Percentiles rank a stretch among this genome's conserved stretches.
These are phyloP conservation scores for Suillus spraguei DNA, from an alignment of 768 basidiomycete species.

Conservation along the genomic window DNA sequence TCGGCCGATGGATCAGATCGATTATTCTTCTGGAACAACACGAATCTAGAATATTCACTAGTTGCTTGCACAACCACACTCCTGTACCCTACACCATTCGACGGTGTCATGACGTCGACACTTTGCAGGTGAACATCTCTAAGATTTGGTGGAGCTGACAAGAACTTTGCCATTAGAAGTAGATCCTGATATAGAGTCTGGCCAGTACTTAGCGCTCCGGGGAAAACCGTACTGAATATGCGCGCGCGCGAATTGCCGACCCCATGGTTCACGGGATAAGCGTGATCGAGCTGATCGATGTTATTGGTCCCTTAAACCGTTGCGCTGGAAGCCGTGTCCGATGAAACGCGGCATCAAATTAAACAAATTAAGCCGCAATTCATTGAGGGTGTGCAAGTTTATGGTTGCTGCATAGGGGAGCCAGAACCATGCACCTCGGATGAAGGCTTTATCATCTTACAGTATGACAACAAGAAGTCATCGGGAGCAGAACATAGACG, in stretches of 20 bases:
- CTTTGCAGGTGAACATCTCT: too few species aligned
- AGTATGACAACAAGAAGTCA: neutral
- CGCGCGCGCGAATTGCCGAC: neutral
- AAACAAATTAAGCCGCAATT: neutral
- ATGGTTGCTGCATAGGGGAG: neutral
- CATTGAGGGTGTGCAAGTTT: neutral
- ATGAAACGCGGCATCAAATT: neutral
- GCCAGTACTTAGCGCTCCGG: neutral
- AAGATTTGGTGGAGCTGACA: neutral
- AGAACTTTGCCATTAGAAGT: neutral
- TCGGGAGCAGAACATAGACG: neutral
- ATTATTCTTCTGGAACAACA: neutral
- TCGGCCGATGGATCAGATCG: neutral
- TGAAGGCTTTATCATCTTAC: neutral
- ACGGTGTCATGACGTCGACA: neutral
- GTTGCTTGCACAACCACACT: neutral
- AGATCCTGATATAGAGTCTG: neutral
- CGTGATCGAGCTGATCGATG: neutral
- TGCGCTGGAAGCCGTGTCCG: neutral
- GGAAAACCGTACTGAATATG: slow-evolving; percentile 1
- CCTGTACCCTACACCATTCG: neutral
- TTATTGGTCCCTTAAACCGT: neutral
- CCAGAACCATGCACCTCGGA: neutral
- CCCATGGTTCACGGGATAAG: neutral
- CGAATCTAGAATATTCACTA: neutral